Conservation (phyloP, 2,329 filamentous ascomycete species). For the Decorospora gaudefroyi region DNA sequence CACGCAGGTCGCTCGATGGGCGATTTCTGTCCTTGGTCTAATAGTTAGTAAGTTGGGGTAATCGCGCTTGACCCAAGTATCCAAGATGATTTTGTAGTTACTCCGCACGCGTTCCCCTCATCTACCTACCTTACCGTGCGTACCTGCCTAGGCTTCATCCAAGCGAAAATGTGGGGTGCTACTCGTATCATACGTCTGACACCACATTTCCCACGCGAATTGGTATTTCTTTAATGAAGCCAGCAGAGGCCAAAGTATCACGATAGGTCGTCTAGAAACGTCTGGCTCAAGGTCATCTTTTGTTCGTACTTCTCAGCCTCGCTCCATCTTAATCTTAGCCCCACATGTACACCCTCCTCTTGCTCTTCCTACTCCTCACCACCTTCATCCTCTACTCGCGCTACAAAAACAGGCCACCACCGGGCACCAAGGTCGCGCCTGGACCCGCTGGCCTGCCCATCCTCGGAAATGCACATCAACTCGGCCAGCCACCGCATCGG, state of each 20-base stretch:
- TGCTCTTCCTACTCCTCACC: constrained; percentile 16
- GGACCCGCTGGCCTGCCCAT: constrained; percentile 35
- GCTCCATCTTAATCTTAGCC: constrained; percentile 2
- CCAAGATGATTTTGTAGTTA: background rate
- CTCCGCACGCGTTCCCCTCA: constrained; percentile 24
- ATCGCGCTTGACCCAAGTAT: background rate
- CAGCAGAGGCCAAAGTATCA: background rate
- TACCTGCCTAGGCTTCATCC: constrained; percentile 6
- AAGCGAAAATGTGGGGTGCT: constrained; percentile 19
- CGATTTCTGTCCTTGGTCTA: no score
- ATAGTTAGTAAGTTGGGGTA: constrained; percentile 3
- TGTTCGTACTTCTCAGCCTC: background rate
- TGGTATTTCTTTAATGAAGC: background rate
- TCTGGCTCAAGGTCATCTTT: no score
- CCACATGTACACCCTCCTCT: constrained; percentile 27
- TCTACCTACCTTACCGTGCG: background rate
- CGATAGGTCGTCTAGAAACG: background rate
- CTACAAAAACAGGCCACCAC: constrained; percentile 18
- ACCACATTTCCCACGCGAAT: background rate
- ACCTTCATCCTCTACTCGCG: constrained; percentile 20
- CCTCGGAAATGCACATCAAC: constrained; percentile 38
- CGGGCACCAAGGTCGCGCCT: constrained; percentile 25
- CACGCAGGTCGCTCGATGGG: no score
- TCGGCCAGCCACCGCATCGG: constrained; percentile 36
- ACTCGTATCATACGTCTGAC: constrained; percentile 7